Base-by-base conservation (phyloP, 2,329 filamentous ascomycete species). In the Neofusicoccum umdonicola region DNA sequence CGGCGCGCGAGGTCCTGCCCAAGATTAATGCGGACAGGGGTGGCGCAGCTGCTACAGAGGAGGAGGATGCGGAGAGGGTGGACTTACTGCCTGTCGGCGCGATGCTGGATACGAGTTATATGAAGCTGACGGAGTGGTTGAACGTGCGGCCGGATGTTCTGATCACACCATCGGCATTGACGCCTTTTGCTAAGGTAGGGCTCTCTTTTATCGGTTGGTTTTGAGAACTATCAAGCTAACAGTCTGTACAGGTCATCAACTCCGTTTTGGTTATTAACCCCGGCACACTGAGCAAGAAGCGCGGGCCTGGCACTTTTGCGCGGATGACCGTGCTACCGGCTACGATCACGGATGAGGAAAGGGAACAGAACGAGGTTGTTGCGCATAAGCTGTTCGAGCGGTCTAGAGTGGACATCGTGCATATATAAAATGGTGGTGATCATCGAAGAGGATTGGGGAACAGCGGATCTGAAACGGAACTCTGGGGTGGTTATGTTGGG, bases 221-320 rank as follows among this genome's bases (percentile, higher is more conserved):
- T 7, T 5, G 6, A 17, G 15, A 1, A 15, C 2, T 27, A 11
- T 37, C 17, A 4, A 17, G n/a, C 27, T 63, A 5, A 57, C n/a
- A 12, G 12, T 4, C 1, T 45, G 3, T 65, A 1, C 69, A 97
- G 93, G 92, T 97, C 47, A 88, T 98, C 11, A 92, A 97, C 72
- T 92, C 90, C 69, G 93, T 97, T 0, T 79, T 98, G 6, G 88
- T 93, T 12, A 90, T 99, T 72, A 99, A 99, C 75, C 94, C 95
- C 0, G 94, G 95, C 4, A 89, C 87, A 57, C 80, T 97, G 39
- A 95, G 92, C 15, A 97, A 96, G 79, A 87, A 91, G 64, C 88
- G 88, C 66, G 93, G 89, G 1, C 85, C 93, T 0, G 95, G 95
- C 5, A 97, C 93, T 0, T 98, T 90, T 76, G 91, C 92, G 0